Conservation (phyloP, 2,329 filamentous ascomycete genomes). For the Domatiomyces globalis region DNA sequence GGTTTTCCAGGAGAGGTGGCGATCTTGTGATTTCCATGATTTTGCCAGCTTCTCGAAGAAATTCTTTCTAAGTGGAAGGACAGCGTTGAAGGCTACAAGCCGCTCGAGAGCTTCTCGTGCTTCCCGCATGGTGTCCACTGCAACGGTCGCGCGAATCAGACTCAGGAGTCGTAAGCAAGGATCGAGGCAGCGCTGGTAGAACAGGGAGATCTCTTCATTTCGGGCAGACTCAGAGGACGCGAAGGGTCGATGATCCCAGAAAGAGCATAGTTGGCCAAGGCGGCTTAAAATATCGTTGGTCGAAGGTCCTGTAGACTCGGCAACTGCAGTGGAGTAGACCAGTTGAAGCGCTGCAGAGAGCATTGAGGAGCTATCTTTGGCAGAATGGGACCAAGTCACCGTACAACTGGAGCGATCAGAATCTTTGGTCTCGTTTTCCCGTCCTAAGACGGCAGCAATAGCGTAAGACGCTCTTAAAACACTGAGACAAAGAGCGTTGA, state of each 20-base stretch:
- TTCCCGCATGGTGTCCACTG: neutral
- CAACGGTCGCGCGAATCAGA: neutral
- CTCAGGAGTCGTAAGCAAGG: neutral
- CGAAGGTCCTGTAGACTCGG: neutral
- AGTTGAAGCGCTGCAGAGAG: neutral
- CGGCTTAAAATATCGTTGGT: neutral
- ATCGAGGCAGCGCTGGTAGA: neutral
- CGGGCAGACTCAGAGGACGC: neutral
- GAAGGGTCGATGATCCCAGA: neutral
- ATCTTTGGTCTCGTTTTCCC: neutral
- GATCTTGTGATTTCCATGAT: constrained; percentile 6
- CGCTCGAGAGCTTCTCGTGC: constrained; percentile 17
- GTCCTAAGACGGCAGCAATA: neutral
- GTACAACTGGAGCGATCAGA: neutral
- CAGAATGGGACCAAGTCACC: neutral
- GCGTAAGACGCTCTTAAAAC: neutral
- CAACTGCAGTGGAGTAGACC: neutral
- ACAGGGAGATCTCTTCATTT: neutral
- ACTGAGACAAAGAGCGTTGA: neutral
- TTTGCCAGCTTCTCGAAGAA: constrained; percentile 12
- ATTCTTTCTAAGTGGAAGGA: constrained; percentile 21
- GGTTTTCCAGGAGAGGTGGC: neutral
- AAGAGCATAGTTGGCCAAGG: neutral
- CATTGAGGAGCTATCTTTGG: neutral
- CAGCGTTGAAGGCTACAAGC: constrained; percentile 23